Evolutionary conservation across 768 basidiomycete species (phyloP), one percentile per base, ranked within the genome.

Genomic region (Dioszegia aurantiaca): DNA sequence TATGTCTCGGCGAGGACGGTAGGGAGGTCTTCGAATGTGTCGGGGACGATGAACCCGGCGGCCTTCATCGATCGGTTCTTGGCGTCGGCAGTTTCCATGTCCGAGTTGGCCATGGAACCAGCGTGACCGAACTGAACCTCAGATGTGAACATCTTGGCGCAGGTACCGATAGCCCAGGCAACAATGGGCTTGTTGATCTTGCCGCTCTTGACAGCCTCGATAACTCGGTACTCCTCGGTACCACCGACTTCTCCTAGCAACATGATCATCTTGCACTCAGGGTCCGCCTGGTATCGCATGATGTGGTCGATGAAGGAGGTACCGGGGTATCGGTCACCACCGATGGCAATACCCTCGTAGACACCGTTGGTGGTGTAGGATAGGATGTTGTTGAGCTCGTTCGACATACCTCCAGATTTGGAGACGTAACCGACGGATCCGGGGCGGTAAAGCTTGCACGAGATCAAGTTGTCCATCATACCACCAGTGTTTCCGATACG

Each of bases 401-500:
- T 98, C 72, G 94, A 98, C 94, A 99, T 99, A 78, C 94, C 94
- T 68, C 94, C 94, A 8, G 93, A 97, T 81, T 99, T 99, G 78
- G 91, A 95, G 75, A 99, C 94, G 79, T 98, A 99, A 73, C 93
- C 94, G 69, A 99, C 89, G 12, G 92, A 91, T 56, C 94, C 94
- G 26, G 92, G 81, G 72, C 93, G 91, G 84, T 97, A 99, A 62
- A 99, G 87, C 82, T 97, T 99, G 62, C 91, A 94, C 6, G 93
- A 81, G 74, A 97, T 95, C 80, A 98, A 93, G 83, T 98, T 99
- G 82, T 99, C 94, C 93, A 97, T 95, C 94, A 98, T 98, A 73
- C 90, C 94, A 82, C 94, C 94, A 59, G 90, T 92, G 84, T 99
- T 99, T 72, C 94, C 94, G 71, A 98, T 98, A 78, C 93, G 85